Evolutionary conservation across 2,329 filamentous ascomycete genomes (phyloP).

Genomic region (Cryphonectria japonica): DNA sequence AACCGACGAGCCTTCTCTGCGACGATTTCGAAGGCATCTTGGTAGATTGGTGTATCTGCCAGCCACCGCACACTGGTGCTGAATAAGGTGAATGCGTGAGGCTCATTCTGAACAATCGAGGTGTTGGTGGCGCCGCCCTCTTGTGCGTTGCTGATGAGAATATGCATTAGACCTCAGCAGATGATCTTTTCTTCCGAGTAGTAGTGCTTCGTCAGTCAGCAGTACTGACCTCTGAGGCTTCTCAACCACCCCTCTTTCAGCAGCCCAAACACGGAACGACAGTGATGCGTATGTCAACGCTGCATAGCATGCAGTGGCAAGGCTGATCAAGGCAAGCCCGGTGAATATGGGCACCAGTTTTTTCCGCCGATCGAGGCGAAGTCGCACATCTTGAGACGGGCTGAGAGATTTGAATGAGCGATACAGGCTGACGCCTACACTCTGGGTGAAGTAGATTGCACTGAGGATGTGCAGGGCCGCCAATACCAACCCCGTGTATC

Average conservation of each 20-base stretch:
- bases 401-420: constrained; percentile 41
- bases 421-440: constrained; percentile 40
- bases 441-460: constrained; percentile 40
- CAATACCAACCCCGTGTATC: constrained; percentile 39
- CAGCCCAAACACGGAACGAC: constrained; percentile 46
- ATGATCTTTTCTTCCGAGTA: constrained; percentile 15
- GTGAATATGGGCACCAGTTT: constrained; percentile 41
- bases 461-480: constrained; percentile 37
- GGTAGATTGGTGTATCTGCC: constrained; percentile 54
- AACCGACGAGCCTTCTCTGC: constrained; percentile 58
- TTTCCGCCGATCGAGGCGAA: constrained; percentile 39
- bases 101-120: not conserved
- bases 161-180: not conserved
- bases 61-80: constrained; percentile 55
- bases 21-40: constrained; percentile 58
- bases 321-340: constrained; percentile 37
- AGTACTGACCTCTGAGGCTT: constrained; percentile 35
- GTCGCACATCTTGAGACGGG: constrained; percentile 43
- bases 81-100: constrained; percentile 22
- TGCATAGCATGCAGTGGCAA: constrained; percentile 38
- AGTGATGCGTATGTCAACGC: constrained; percentile 37
- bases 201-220: not conserved
- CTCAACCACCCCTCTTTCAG: constrained; percentile 41
- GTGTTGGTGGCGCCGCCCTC: constrained; percentile 10
- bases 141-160: not conserved